Base-by-base conservation (phyloP, 2,329 filamentous ascomycete genomes). In the Fusarium armeniacum region DNA sequence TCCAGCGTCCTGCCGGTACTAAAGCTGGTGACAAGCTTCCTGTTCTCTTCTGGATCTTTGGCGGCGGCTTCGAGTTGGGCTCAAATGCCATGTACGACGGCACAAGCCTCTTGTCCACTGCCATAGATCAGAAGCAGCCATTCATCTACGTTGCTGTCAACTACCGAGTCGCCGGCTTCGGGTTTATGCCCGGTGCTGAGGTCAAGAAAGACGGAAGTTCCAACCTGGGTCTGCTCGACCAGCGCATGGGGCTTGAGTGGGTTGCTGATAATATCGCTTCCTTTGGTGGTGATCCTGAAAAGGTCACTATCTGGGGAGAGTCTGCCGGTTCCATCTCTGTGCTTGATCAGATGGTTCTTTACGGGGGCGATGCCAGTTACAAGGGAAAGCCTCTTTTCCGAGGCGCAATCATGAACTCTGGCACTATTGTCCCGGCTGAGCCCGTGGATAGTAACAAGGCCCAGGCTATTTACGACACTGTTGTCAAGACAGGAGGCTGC, bases 291-390 rank as follows among this genome's bases (percentile, higher is more conserved):
- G 92, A 95, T 76, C 90, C 91, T 0, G 82, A 83, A n/a, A 91
- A 91, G 76, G 91, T 94, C 8, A 94, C 91, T 0, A 90, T 95
- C 62, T 93, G 90, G 90, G 92, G 92, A 28, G 89, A 94, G 76
- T 89, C 86, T 3, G 90, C 91, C 0, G 90, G 90, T 1, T 82
- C 88, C 16, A 93, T 94, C 66, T 93, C 91, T 0, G 91, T 93
- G 2, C 86, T 91, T 50, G 87, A 94, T 73, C 93, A 95, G 71
- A 93, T 93, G 87, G 81, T 88, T 2, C 81, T 94, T 13, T 93
- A 92, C 70, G 86, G 88, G 35, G 92, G 93, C 9, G 83, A 95
- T 77, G 87, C 88, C 75, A 89, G 83, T 1, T 94, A 94, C 81
- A 93, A 94, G 4, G 91, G 89, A 55, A 89, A 91, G 73, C 83